These are phyloP conservation scores for Papilionanthe hybrid DNA, from an alignment of 116 monocot genomes.

Conservation along the genomic window DNA sequence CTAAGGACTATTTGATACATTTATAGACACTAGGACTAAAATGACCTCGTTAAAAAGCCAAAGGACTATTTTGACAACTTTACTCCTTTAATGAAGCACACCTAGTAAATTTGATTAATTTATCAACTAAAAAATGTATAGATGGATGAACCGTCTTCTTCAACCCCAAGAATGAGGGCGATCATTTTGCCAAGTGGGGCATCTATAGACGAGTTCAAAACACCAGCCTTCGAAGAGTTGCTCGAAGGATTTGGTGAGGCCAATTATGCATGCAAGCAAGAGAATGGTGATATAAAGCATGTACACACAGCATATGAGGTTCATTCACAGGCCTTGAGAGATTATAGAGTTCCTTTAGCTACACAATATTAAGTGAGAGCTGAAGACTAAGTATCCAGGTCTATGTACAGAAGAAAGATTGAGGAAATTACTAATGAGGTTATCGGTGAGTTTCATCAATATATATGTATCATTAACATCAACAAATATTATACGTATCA, in stretches of 20 bases:
- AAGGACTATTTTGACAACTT: too few species aligned
- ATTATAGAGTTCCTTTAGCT: constrained; percentile 23
- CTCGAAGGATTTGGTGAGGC: constrained; percentile 30
- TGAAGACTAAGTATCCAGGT: background rate
- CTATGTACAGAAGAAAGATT: constrained; percentile 16
- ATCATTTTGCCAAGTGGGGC: constrained; percentile 20
- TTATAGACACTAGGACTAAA: too few species aligned
- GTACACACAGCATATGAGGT: constrained; percentile 15
- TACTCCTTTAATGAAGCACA: background rate
- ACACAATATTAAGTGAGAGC: constrained; percentile 10
- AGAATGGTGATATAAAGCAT: constrained; percentile 22
- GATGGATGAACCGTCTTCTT: constrained; percentile 42
- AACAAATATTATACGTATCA: too few species aligned
- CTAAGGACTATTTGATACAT: too few species aligned
- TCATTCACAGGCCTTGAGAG: background rate
- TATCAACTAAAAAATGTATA: constrained; percentile 1
- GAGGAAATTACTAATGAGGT: too few species aligned
- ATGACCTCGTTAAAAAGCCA: too few species aligned
- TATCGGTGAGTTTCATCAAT: too few species aligned
- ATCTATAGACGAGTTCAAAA: constrained; percentile 32
- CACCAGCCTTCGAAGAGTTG: constrained; percentile 35
- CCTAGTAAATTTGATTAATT: background rate
- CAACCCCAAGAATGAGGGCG: constrained; percentile 20
- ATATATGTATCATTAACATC: too few species aligned
- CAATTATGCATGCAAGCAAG: constrained; percentile 8